Base-by-base conservation (phyloP, 2,329 filamentous ascomycete genomes). In the Neonectria coccinea region DNA sequence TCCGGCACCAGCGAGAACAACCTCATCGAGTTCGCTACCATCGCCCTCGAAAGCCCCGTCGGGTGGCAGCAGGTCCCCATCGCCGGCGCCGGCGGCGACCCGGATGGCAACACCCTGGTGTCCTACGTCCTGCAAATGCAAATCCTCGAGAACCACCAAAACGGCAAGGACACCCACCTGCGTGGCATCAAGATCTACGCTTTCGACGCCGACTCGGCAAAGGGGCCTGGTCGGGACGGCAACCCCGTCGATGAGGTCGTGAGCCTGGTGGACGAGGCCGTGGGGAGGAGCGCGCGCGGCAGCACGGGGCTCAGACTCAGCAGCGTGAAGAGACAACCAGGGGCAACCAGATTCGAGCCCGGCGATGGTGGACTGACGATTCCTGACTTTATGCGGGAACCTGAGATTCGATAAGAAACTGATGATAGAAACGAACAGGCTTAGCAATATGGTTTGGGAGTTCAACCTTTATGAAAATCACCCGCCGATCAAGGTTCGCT, bases 141-240 rank as follows among this genome's bases (percentile, higher is more conserved):
- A 70, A 91, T 99, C 53, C 87, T 95, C 56, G 96, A 98, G 81
- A 99, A 99, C 76, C 96, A 99, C 78, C 96, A 99, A 80, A 99
- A 99, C 78, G 96, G 96, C 68, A 99, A 99, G 78, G 96, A 99
- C 77, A 99, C 96, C n/a, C 96, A 99, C 83, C 86, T 99, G 25
- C 87, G 96, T 16, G 95, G 94, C 2, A 87, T 99, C 78, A 97
- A 97, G 81, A 91, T 98, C 10, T 99, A 88, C 70, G 87, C 87
- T 1, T 80, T 87, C 18, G 85, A 87, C 66, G 80, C 82, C 29
- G 85, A 87, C 64, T 75, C 77, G 7, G 80, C 82, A 12, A 80
- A 79, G 16, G 80, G 77, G 4, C 77, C 79, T 14, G 80, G 78
- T 4, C 75, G 77, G 2, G 76, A 80, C 54, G 80, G 78, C 25